phyloP scores from a whole-genome alignment of 495 filamentous ascomycete species.

The Penicillium coffeae region DNA sequence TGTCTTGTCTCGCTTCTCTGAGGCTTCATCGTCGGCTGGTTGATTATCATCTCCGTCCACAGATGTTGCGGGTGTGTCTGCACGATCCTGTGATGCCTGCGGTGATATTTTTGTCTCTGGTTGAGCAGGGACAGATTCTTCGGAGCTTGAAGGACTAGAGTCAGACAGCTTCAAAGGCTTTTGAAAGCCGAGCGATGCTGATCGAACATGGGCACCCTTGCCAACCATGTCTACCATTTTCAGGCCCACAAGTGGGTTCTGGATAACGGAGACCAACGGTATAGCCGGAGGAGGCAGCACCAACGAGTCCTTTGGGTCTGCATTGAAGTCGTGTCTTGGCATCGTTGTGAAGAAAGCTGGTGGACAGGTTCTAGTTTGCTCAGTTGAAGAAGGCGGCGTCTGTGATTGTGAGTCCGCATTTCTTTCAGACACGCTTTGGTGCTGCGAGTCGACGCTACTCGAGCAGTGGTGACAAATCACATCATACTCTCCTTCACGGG shows the following conservation, averaged over 20 bases:
- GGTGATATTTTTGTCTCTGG: background rate
- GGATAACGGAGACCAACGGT: background rate
- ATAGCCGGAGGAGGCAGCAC: background rate
- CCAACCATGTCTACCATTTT: background rate
- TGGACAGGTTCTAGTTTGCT: slow-evolving; percentile 8
- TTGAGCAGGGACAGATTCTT: background rate
- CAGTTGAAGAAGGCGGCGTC: background rate
- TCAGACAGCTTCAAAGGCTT: background rate
- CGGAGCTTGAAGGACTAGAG: background rate
- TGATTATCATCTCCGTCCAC: background rate
- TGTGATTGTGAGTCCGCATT: slow-evolving; percentile 6
- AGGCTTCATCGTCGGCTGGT: background rate
- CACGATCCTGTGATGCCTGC: background rate
- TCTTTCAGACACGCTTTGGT: slow-evolving; percentile 29
- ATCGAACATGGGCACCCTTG: background rate
- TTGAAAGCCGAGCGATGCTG: background rate
- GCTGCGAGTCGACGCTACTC: slow-evolving; percentile 22
- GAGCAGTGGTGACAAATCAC: slow-evolving; percentile 35
- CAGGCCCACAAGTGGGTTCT: background rate
- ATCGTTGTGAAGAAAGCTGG: background rate
- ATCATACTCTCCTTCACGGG: slow-evolving; percentile 37
- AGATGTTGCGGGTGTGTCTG: slow-evolving; percentile 1
- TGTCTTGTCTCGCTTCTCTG: background rate
- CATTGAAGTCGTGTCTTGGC: background rate
- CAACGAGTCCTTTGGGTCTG: background rate